A percentile compares a stretch with the other conserved stretches of the same genome.
Evolutionary conservation across 306 rosid species (phyloP).

Genomic region (Quercus gilva): DNA sequence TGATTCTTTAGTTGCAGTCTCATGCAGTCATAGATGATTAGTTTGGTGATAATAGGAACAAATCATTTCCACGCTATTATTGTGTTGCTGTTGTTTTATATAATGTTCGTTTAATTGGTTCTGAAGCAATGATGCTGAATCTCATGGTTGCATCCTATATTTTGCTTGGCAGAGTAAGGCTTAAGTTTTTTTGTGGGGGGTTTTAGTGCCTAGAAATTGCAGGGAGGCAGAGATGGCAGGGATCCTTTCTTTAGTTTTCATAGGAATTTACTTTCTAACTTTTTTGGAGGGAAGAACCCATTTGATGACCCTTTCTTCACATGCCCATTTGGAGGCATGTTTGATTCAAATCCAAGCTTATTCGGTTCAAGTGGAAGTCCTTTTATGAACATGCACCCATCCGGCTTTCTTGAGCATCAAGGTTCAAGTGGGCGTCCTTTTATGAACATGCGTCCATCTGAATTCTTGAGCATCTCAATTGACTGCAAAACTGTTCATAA

Average conservation of each 20-base stretch:
- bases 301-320: conserved; percentile 84
- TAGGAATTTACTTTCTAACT: conserved; percentile 44
- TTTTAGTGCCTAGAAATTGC: conserved; percentile 41
- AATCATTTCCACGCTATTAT: background rate
- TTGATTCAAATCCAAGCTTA: conserved; percentile 42
- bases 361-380: conserved; percentile 49
- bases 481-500: background rate
- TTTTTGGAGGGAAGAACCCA: conserved; percentile 71
- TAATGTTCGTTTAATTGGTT: background rate
- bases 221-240: conserved; percentile 56
- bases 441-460: conserved; percentile 40
- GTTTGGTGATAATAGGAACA: background rate
- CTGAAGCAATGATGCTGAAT: background rate
- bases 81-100: background rate
- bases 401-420: conserved; percentile 55
- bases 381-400: conserved; percentile 39
- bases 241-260: conserved; percentile 46
- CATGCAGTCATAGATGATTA: background rate
- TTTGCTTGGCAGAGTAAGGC: background rate
- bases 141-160: background rate
- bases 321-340: conserved; percentile 70
- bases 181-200: background rate
- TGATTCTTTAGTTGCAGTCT: background rate
- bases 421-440: conserved; percentile 46
- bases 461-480: conserved; percentile 42